Evolutionary conservation across 2,329 filamentous ascomycete genomes (phyloP), one percentile per base, ranked within the genome.

Genomic region (Penicillium sp.): DNA sequence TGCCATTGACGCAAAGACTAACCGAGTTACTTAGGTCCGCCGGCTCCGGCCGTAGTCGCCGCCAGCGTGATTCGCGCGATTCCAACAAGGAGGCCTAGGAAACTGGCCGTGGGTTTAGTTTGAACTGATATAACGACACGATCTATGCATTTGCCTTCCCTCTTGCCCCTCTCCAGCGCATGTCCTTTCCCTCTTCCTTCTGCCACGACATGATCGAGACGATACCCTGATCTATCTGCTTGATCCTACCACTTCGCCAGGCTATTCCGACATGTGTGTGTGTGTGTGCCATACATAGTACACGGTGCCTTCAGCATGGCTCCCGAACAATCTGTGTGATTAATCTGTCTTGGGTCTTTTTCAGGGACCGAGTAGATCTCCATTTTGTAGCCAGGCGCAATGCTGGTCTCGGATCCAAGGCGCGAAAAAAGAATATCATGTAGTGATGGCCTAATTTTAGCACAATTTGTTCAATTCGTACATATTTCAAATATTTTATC

Each of bases 41-140:
- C 59, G 78, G 79, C 37, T 70, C 76, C 56, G 71, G 76, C 45
- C 77, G 71, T 65, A 65, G 62, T 58, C 76, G 76, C 64, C 75
- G 75, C 49, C 71, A 71, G 38, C 69, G 70, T 47, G 75, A 78
- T 59, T 30, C 56, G 3, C 59, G 66, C 24, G 54, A 56, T 33
- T 51, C 68, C 58, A 66, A 63, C 59, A 66, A 64, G 53, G 74
- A 75, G 45, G 66, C 67, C 50, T 73, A 68, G 37, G 13, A 67
- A 67, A 65, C 67, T 58, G 66, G 62, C 64, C 66, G 56, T 55
- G 58, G 53, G 38, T 19, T 62, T 56, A 63, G 58, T 49, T 56
- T 58, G 63, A 68, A 54, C 64, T 66, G 65, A 70, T 66, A 62
- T 70, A 62, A 70, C 65, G 68, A 70, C 59, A 68, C 64, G 68